Percentiles rank a stretch among this genome's conserved stretches.
phyloP scores from a whole-genome alignment of 306 rosid species.

The Vachellia collinsii region DNA sequence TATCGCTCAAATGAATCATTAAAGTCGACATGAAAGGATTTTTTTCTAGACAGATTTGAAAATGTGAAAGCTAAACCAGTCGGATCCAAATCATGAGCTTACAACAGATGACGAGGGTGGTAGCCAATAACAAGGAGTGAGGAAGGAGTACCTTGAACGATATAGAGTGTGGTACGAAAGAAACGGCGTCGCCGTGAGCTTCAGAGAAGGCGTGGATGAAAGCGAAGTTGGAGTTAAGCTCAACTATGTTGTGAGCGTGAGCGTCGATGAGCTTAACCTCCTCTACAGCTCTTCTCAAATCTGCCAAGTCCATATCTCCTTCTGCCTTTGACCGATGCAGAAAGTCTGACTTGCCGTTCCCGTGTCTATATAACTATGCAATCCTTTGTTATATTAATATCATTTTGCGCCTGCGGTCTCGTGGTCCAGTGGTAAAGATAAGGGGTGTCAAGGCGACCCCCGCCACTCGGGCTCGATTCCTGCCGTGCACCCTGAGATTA shows the following conservation, averaged over 20 bases:
- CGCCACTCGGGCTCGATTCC: too few relatives aligned
- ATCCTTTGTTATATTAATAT: too few relatives aligned
- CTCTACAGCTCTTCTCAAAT: conserved; percentile 61
- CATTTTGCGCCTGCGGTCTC: too few relatives aligned
- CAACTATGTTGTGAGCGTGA: conserved; percentile 87
- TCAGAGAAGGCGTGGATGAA: conserved; percentile 72
- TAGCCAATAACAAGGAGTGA: background rate
- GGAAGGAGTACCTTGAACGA: conserved; percentile 65
- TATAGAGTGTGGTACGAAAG: conserved; percentile 57
- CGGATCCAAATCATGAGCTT: background rate
- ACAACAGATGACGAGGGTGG: too few relatives aligned
- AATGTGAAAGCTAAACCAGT: background rate
- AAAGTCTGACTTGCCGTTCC: background rate
- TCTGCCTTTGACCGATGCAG: background rate
- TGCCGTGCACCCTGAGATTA: too few relatives aligned
- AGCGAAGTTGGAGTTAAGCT: conserved; percentile 58
- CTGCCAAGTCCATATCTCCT: conserved; percentile 66
- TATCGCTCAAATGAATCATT: background rate
- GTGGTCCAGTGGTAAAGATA: too few relatives aligned
- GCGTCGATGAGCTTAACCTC: conserved; percentile 76
- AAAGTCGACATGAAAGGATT: background rate
- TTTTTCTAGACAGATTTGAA: background rate
- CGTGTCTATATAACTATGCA: too few relatives aligned
- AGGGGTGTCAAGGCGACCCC: too few relatives aligned
- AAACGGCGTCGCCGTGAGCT: conserved; percentile 68